phyloP scores from a whole-genome alignment of 139 green algal genomes.

The Volvox reticuliferus region DNA sequence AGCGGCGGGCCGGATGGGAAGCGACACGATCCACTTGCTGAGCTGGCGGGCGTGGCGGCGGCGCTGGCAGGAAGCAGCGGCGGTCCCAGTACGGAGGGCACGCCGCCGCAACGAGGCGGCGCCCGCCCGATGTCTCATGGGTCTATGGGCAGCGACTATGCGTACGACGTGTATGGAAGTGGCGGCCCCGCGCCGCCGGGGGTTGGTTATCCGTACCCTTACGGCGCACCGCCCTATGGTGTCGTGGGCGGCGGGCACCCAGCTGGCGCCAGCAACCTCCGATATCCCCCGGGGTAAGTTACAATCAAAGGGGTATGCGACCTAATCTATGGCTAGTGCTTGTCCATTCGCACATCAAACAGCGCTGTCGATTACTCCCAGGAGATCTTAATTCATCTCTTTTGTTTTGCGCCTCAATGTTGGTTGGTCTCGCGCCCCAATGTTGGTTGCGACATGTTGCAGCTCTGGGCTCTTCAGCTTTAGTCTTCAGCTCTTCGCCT shows the following conservation, averaged over 20 bases:
- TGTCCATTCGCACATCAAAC: too few species aligned
- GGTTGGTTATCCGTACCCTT: slow-evolving; percentile 14
- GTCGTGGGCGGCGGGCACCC: not conserved
- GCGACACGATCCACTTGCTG: not conserved
- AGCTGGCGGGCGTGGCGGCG: slow-evolving; percentile 12
- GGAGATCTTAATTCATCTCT: too few species aligned
- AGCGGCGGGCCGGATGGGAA: not conserved
- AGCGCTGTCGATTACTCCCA: too few species aligned
- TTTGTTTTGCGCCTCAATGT: too few species aligned
- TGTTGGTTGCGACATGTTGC: too few species aligned
- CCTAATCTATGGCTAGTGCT: too few species aligned
- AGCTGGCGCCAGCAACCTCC: not conserved
- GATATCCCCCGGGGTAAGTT: not conserved
- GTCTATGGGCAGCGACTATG: not conserved
- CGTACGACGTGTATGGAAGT: slow-evolving; percentile 2
- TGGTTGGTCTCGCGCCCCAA: too few species aligned
- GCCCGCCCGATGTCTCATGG: not conserved
- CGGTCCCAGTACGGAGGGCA: not conserved
- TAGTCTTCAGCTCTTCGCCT: too few species aligned
- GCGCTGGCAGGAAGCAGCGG: slow-evolving; percentile 16
- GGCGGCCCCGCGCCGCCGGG: not conserved
- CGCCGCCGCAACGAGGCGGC: not conserved
- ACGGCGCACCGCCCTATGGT: not conserved
- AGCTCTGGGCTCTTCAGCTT: too few species aligned
- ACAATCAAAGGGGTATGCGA: too few species aligned